phyloP scores from a whole-genome alignment of 768 basidiomycete genomes.

The Leccinum subgranulosum region DNA sequence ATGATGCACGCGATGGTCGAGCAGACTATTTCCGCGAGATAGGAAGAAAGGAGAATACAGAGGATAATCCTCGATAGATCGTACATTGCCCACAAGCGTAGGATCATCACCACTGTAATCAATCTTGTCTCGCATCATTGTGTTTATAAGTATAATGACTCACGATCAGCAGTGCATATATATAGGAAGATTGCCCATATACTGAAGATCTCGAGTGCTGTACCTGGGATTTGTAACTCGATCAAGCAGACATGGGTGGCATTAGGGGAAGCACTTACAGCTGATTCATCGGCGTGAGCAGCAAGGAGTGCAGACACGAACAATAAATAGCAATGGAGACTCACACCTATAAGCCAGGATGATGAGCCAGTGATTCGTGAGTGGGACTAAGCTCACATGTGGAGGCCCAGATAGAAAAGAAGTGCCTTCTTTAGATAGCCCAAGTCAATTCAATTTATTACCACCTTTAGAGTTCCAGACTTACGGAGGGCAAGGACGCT shows the following conservation, averaged over 20 bases:
- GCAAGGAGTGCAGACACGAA: background rate
- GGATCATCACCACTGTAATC: slow-evolving; percentile 13
- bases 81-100: slow-evolving; percentile 16
- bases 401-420: slow-evolving; percentile 8
- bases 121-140: background rate
- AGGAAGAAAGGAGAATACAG: slow-evolving; percentile 8
- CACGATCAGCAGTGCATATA: slow-evolving; percentile 9
- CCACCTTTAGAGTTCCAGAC: background rate
- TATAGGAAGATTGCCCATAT: slow-evolving; percentile 1
- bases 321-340: background rate
- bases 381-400: slow-evolving; percentile 5
- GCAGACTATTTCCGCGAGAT: background rate
- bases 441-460: background rate
- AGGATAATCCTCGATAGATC: slow-evolving; percentile 6
- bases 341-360: slow-evolving; percentile 8
- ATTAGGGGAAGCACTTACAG: background rate
- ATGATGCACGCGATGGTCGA: background rate
- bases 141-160: background rate
- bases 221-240: background rate
- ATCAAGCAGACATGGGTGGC: background rate
- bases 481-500: background rate
- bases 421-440: slow-evolving; percentile 1
- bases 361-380: background rate
- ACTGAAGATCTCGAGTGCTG: background rate
- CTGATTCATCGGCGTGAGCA: background rate